Conservation (phyloP, 2,329 filamentous ascomycete species). For the Fusarium armeniacum region DNA sequence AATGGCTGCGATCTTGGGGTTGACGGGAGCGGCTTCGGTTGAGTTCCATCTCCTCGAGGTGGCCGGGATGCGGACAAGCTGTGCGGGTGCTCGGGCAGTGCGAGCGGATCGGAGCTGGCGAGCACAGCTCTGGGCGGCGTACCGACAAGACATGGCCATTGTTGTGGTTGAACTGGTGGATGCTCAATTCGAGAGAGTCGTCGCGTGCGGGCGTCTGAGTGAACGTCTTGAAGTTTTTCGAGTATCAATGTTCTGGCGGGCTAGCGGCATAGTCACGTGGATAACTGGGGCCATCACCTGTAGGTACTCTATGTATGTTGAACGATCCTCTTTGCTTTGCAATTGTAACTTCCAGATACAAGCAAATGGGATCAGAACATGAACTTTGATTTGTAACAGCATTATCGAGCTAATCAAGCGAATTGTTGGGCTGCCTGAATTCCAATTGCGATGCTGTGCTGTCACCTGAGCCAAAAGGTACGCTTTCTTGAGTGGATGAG, state of each 20-base stretch:
- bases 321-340: slow-evolving; percentile 5
- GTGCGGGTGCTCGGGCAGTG: slow-evolving; percentile 63
- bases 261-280: slow-evolving; percentile 45
- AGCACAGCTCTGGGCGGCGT: slow-evolving; percentile 74
- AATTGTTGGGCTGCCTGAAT: neutral
- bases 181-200: slow-evolving; percentile 49
- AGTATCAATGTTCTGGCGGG: slow-evolving; percentile 48
- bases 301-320: neutral
- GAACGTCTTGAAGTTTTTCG: slow-evolving; percentile 60
- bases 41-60: slow-evolving; percentile 86
- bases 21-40: slow-evolving; percentile 76
- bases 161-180: slow-evolving; percentile 51
- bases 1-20: slow-evolving; percentile 93
- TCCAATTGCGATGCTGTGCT: neutral
- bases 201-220: slow-evolving; percentile 51
- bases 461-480: neutral
- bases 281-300: slow-evolving; percentile 28
- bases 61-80: slow-evolving; percentile 61
- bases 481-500: neutral
- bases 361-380: neutral
- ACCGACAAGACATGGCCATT: slow-evolving; percentile 75
- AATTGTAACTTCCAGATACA: neutral
- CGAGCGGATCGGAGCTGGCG: slow-evolving; percentile 69
- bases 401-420: neutral
- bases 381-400: too few relatives aligned